phyloP scores from a whole-genome alignment of 345 rosid species.

The Citrus cavaleriei region DNA sequence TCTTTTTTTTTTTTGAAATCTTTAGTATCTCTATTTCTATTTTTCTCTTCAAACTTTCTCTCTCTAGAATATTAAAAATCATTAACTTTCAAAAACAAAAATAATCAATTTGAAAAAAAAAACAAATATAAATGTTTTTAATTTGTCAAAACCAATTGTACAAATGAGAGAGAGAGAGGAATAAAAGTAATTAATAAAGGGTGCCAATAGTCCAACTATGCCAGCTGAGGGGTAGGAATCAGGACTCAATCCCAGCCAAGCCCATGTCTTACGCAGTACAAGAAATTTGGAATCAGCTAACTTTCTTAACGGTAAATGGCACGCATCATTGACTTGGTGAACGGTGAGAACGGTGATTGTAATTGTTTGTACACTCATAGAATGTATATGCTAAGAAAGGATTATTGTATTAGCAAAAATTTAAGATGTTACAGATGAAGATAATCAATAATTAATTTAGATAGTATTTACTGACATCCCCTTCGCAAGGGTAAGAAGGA shows the following conservation, averaged over 20 bases:
- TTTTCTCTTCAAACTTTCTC: too few species aligned
- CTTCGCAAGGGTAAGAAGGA: conserved; percentile 52
- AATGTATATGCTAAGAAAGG: neutral
- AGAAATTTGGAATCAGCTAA: neutral
- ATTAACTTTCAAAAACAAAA: too few species aligned
- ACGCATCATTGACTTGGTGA: neutral
- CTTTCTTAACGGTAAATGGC: neutral
- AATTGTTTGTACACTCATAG: neutral
- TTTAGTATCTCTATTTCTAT: too few species aligned
- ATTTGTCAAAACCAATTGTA: too few species aligned
- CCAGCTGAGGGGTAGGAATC: neutral
- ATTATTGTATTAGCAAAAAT: neutral
- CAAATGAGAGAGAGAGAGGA: too few species aligned
- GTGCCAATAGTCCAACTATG: neutral
- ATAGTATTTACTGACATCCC: conserved; percentile 29
- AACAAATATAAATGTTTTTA: too few species aligned
- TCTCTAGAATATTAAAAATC: too few species aligned
- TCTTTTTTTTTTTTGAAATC: too few species aligned
- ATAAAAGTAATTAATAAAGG: too few species aligned
- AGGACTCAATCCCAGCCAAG: neutral
- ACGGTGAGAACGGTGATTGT: neutral
- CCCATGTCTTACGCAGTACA: neutral
- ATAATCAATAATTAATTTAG: neutral
- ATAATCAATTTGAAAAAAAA: too few species aligned
- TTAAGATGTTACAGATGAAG: neutral